Conservation (phyloP, 2,329 filamentous ascomycete species). For the Purpureocillium lavendulum region DNA sequence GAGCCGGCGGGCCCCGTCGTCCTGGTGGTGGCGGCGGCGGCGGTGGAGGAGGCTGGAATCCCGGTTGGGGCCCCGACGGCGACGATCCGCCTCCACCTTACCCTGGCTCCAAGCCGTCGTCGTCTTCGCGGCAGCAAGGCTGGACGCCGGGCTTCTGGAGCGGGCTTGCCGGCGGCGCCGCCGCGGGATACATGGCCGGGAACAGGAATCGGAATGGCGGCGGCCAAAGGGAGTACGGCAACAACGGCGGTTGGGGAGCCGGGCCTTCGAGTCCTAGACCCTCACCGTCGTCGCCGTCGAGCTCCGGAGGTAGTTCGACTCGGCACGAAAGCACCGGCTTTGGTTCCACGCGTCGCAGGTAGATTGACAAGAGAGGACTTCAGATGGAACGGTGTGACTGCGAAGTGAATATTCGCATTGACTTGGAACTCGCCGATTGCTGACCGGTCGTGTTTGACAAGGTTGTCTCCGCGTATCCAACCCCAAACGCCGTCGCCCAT, state of each 20-base stretch:
- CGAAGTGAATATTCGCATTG: no score
- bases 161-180: constrained; percentile 58
- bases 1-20: constrained; percentile 19
- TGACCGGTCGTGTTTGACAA: no score
- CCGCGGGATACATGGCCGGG: constrained; percentile 58
- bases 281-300: constrained; percentile 22
- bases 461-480: constrained; percentile 9
- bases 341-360: constrained; percentile 58
- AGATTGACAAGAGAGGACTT: constrained; percentile 2
- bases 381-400: no score
- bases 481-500: constrained; percentile 6
- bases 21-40: constrained; percentile 28
- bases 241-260: constrained; percentile 14
- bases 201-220: constrained; percentile 30
- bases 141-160: constrained; percentile 73
- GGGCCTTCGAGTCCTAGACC: constrained; percentile 12
- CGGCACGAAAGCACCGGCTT: constrained; percentile 65
- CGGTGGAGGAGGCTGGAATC: constrained; percentile 30
- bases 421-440: no score
- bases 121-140: constrained; percentile 23
- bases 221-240: constrained; percentile 21
- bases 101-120: constrained; percentile 28
- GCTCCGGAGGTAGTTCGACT: constrained; percentile 28
- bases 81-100: constrained; percentile 45
- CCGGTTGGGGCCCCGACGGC: constrained; percentile 28